phyloP scores from a whole-genome alignment of 352 stramenopile genomes.

The Globisporangium viniferum region DNA sequence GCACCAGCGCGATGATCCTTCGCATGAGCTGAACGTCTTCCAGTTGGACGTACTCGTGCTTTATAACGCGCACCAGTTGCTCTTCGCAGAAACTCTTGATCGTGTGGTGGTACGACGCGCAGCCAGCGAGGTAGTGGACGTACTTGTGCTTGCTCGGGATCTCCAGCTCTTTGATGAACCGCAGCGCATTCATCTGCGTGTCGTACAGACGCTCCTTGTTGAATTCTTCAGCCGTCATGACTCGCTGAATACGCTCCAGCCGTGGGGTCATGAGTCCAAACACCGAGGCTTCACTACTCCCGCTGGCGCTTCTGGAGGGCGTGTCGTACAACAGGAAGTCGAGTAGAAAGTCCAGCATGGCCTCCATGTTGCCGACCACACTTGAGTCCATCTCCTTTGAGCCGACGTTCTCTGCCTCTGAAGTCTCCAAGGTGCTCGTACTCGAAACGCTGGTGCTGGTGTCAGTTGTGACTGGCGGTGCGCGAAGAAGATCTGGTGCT shows the following conservation, averaged over 20 bases:
- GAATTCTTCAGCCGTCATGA: conserved; percentile 35
- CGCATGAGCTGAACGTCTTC: conserved; percentile 38
- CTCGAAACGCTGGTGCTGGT: not conserved
- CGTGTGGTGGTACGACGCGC: conserved; percentile 59
- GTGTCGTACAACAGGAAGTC: conserved; percentile 62
- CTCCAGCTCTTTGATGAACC: conserved; percentile 58
- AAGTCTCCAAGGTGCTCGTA: not conserved
- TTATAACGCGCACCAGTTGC: conserved; percentile 52
- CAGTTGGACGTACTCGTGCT: conserved; percentile 51
- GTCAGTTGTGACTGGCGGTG: not conserved
- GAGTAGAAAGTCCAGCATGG: conserved; percentile 68
- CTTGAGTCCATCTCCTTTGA: conserved; percentile 10
- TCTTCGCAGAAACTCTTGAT: conserved; percentile 72
- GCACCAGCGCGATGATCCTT: conserved; percentile 45
- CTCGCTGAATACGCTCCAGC: conserved; percentile 46
- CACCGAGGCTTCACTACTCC: conserved; percentile 10
- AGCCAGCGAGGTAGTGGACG: conserved; percentile 51
- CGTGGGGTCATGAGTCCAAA: conserved; percentile 49
- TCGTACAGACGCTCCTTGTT: conserved; percentile 54
- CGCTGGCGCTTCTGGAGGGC: conserved; percentile 12
- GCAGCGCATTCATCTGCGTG: conserved; percentile 50
- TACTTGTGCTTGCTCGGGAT: conserved; percentile 36
- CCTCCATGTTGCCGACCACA: conserved; percentile 28
- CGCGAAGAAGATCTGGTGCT: conserved; percentile 10
- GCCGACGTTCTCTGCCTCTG: not conserved